Evolutionary conservation across 2,329 filamentous ascomycete species (phyloP), one percentile per base, ranked within the genome.

Genomic region (Chaetomiaceae sp.): DNA sequence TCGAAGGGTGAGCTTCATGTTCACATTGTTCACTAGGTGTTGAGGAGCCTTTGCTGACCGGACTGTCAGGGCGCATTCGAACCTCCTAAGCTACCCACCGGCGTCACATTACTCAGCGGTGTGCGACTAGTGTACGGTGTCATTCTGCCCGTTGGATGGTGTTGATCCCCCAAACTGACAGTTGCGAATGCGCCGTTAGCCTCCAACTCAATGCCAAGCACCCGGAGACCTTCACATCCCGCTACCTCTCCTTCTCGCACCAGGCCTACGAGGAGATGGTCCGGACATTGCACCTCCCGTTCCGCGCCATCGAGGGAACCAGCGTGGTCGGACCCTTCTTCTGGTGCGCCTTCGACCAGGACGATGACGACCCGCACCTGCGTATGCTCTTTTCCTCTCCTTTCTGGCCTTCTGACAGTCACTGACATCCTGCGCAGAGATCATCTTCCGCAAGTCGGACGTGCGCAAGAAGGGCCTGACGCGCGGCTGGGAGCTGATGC

Each of bases 391-490:
- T n/a, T 2, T 33, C 1, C n/a, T 18, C 45, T 14, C 47, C 77
- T 24, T 9, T n/a, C n/a, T n/a, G n/a, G n/a, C n/a, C n/a, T n/a
- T n/a, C n/a, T n/a, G n/a, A n/a, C n/a, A n/a, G n/a, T n/a, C n/a
- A n/a, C n/a, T n/a, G n/a, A n/a, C n/a, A n/a, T n/a, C n/a, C n/a
- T n/a, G n/a, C n/a, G n/a, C n/a, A n/a, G 74, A 83, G 57, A 76
- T 83, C 54, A 71, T 83, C 49, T 79, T 78, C 58, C 75, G 79
- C 54, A 83, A 83, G 62, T 80, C 76, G n/a, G 79, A 83, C 57
- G 79, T 83, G 27, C 75, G 76, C 41, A 83, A 83, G 60, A 81
- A 78, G 64, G 78, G 77, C 51, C 71, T 70, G 57, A 83, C 79
- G 14, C 74, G 79, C 45, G 79, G 79, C 36, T 83, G 78, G 77